phyloP scores from a whole-genome alignment of 2,329 filamentous ascomycete genomes.

The Phoma herbarum region DNA sequence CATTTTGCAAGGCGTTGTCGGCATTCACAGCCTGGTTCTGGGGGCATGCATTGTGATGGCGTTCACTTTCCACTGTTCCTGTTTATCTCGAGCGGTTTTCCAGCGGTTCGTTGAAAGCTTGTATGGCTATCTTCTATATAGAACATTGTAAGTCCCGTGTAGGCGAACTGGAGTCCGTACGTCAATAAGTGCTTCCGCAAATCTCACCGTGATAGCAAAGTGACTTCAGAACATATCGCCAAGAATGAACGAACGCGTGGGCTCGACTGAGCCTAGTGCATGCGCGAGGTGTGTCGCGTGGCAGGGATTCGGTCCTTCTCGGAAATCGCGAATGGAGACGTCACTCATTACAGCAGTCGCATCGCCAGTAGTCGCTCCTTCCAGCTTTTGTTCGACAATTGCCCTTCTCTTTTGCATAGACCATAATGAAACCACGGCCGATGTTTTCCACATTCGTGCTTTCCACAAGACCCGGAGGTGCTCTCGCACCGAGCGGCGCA shows the following conservation, averaged over 20 bases:
- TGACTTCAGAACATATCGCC: background rate
- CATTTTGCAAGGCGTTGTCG: constrained; percentile 14
- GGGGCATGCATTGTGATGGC: constrained; percentile 13
- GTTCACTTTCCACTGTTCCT: constrained; percentile 1
- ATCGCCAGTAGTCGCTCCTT: background rate
- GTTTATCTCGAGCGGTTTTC: constrained; percentile 4
- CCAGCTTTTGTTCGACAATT: background rate
- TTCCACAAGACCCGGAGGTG: constrained; percentile 5
- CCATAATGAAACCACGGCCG: constrained; percentile 37
- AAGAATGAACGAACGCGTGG: background rate
- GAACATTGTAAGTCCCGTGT: constrained; percentile 19
- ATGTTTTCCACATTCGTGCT: constrained; percentile 17
- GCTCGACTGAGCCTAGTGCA: constrained; percentile 3
- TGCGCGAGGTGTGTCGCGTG: constrained; percentile 14
- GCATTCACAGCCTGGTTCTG: background rate
- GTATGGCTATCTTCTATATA: constrained; percentile 1
- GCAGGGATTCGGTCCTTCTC: constrained; percentile 26
- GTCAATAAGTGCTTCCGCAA: background rate
- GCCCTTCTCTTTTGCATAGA: background rate
- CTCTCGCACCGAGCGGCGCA: constrained; percentile 1
- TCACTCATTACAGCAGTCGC: constrained; percentile 13
- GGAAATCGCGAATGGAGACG: constrained; percentile 29
- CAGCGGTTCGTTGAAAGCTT: constrained; percentile 6
- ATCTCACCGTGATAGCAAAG: background rate
- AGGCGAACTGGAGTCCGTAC: constrained; percentile 10